Evolutionary conservation across 805 yeast genomes (phyloP).

Genomic region (Saturnispora saitoi): DNA sequence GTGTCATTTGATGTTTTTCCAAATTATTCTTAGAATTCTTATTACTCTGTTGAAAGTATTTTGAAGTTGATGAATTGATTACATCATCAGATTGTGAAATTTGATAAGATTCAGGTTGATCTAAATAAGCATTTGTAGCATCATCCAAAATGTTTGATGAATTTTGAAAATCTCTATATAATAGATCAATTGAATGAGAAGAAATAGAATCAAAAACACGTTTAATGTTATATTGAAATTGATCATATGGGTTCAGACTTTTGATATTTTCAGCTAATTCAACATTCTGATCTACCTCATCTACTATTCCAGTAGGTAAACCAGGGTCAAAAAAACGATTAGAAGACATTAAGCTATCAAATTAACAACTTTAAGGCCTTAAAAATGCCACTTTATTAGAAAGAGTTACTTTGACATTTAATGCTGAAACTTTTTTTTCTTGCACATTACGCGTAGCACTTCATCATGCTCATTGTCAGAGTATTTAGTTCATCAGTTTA

Average conservation of each 20-base stretch:
- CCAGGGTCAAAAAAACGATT: constrained; percentile 6
- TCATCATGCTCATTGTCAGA: not conserved
- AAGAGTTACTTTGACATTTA: not conserved
- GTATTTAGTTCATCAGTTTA: not conserved
- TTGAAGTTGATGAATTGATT: not conserved
- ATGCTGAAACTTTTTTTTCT: not conserved
- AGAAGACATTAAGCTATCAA: not conserved
- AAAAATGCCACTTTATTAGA: not conserved
- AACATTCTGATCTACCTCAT: not conserved
- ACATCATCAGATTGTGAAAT: not conserved
- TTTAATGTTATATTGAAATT: constrained; percentile 26
- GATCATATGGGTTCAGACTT: not conserved
- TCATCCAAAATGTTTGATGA: constrained; percentile 24
- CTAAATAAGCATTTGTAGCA: constrained; percentile 37
- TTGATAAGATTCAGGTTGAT: constrained; percentile 16
- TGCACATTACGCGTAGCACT: constrained; percentile 1
- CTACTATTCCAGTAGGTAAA: constrained; percentile 1
- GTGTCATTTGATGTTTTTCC: constrained; percentile 1
- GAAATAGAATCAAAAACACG: constrained; percentile 31
- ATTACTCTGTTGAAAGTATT: not conserved
- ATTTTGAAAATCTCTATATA: constrained; percentile 25
- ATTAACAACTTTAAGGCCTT: not conserved
- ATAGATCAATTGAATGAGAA: constrained; percentile 13
- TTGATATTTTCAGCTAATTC: not conserved
- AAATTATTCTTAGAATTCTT: not conserved